A percentile compares a stretch with the other conserved stretches of the same genome.
Evolutionary conservation across 768 basidiomycete genomes (phyloP).

Genomic region (Collybiopsis luxurians): DNA sequence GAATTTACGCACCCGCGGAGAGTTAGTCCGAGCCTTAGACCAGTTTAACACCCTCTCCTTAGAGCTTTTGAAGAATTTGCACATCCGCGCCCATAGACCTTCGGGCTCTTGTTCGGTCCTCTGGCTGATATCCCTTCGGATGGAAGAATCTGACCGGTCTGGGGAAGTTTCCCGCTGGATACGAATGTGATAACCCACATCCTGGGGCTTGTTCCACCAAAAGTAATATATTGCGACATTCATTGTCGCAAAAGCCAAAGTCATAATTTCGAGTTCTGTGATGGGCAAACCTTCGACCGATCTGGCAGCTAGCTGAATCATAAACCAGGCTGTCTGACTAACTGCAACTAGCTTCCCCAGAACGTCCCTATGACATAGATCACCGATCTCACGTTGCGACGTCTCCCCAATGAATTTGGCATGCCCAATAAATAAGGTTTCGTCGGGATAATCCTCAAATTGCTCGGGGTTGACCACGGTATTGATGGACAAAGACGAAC

Average conservation of each 20-base stretch:
- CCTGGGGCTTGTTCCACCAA: constrained; percentile 37
- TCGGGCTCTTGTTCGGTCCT: no score
- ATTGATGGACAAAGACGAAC: no score
- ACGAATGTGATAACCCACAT: background rate
- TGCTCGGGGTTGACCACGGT: no score
- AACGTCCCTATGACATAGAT: constrained; percentile 4
- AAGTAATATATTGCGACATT: constrained; percentile 25
- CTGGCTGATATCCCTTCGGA: background rate
- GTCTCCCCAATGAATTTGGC: background rate
- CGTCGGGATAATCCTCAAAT: no score
- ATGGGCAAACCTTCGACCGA: background rate
- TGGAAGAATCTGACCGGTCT: background rate
- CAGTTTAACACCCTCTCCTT: no score
- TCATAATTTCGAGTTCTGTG: constrained; percentile 17
- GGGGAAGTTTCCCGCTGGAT: background rate
- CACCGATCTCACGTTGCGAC: background rate
- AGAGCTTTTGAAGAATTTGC: no score
- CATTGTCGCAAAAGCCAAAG: constrained; percentile 14
- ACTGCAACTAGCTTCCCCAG: constrained; percentile 1
- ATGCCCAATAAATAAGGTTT: background rate
- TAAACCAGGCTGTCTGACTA: constrained; percentile 12
- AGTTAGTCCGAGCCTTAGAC: no score
- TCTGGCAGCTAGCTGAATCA: constrained; percentile 12
- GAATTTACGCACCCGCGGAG: no score
- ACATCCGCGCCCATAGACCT: no score